These are phyloP conservation scores for Ottelia alismoides DNA, from an alignment of 106 monocot species.

Conservation along the genomic window DNA sequence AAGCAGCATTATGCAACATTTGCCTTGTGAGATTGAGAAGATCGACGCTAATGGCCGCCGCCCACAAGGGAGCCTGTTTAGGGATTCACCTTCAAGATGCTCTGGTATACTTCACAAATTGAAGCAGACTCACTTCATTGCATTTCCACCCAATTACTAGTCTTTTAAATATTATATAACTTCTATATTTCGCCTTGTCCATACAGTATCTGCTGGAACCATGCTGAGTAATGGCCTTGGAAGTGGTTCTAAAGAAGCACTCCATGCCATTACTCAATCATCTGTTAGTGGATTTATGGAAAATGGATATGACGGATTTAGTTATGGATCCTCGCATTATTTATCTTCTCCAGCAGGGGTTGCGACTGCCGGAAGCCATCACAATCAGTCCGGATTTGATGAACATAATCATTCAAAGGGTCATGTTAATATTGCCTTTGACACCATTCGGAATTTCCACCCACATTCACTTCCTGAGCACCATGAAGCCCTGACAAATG, in stretches of 20 bases:
- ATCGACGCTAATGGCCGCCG: conserved; percentile 19
- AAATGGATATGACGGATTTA: conserved; percentile 7
- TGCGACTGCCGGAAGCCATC: conserved; percentile 14
- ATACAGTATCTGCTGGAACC: conserved; percentile 20
- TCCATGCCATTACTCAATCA: conserved; percentile 25
- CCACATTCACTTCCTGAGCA: conserved; percentile 76
- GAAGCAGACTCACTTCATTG: no score
- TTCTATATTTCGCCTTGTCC: conserved; percentile 8
- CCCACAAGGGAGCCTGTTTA: conserved; percentile 11
- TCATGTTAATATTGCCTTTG: conserved; percentile 47
- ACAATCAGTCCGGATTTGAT: conserved; percentile 16
- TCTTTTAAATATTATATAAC: neutral
- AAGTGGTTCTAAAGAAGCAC: conserved; percentile 24
- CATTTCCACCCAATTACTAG: no score
- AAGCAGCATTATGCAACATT: conserved; percentile 36
- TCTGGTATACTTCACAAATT: no score
- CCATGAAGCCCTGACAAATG: conserved; percentile 32
- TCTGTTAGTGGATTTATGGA: conserved; percentile 30
- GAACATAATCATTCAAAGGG: conserved; percentile 45
- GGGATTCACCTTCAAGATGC: no score
- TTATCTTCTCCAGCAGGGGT: conserved; percentile 19
- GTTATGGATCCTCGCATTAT: conserved; percentile 3
- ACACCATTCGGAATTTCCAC: conserved; percentile 27
- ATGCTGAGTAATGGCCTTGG: conserved; percentile 27
- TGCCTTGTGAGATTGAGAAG: conserved; percentile 25